Percentiles rank a stretch among this genome's conserved stretches.
These are phyloP conservation scores for Pistacia integerrima DNA, from an alignment of 345 rosid species.

Conservation along the genomic window DNA sequence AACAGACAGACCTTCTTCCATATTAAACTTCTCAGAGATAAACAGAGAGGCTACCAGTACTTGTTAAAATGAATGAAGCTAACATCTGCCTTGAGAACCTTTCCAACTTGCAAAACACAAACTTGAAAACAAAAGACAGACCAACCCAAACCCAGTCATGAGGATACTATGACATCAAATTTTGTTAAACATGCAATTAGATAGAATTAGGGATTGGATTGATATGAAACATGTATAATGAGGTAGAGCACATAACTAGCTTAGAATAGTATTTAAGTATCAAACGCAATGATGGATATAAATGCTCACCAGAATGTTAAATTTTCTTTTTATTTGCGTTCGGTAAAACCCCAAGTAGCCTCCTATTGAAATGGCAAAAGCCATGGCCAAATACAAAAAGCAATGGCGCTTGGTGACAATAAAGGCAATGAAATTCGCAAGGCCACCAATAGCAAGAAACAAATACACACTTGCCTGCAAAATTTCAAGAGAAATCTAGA, in stretches of 20 bases:
- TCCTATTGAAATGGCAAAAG: slow-evolving; percentile 51
- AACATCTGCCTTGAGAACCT: background rate
- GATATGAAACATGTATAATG: background rate
- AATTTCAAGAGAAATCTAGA: slow-evolving; percentile 15
- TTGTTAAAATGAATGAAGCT: background rate
- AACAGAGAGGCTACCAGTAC: background rate
- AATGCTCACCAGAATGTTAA: slow-evolving; percentile 75
- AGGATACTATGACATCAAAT: background rate
- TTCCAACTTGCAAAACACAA: background rate
- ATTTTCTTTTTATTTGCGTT: slow-evolving; percentile 61
- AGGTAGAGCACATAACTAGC: background rate
- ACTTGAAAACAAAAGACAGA: background rate
- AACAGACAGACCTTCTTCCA: background rate
- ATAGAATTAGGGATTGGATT: background rate
- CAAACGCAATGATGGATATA: background rate
- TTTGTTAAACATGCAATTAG: background rate
- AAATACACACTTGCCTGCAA: slow-evolving; percentile 69
- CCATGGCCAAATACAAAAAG: slow-evolving; percentile 69
- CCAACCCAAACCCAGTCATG: background rate
- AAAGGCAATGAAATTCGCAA: slow-evolving; percentile 59
- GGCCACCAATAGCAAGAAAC: slow-evolving; percentile 42
- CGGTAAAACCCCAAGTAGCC: slow-evolving; percentile 77
- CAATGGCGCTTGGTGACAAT: slow-evolving; percentile 56
- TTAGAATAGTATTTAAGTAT: background rate
- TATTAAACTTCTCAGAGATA: background rate